Conservation (phyloP, 768 basidiomycete genomes). For the Serendipita vermifera region DNA sequence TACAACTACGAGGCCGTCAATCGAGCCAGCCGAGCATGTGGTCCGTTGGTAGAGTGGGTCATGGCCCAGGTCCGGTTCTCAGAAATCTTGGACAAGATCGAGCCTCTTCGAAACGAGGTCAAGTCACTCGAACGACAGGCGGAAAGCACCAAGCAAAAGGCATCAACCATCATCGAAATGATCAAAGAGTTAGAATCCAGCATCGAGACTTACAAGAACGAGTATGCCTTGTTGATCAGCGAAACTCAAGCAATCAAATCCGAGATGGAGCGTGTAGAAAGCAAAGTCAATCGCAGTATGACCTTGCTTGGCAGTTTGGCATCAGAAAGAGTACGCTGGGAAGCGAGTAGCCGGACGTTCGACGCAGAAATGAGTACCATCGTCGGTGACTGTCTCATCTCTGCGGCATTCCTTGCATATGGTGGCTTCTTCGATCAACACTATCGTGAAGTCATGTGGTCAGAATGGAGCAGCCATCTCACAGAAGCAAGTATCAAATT, state of each 20-base stretch:
- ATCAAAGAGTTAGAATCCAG: slow-evolving; percentile 86
- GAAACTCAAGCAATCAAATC: slow-evolving; percentile 93
- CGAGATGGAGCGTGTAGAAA: slow-evolving; percentile 96
- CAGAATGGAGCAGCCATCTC: slow-evolving; percentile 85
- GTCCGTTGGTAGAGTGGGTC: slow-evolving; percentile 96
- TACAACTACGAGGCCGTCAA: slow-evolving; percentile 95
- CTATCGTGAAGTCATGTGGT: slow-evolving; percentile 95
- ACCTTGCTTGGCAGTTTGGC: slow-evolving; percentile 86
- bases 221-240: slow-evolving; percentile 92
- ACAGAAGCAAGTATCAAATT: slow-evolving; percentile 80
- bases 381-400: slow-evolving; percentile 89
- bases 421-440: slow-evolving; percentile 98
- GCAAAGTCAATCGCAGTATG: slow-evolving; percentile 95
- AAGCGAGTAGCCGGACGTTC: slow-evolving; percentile 85
- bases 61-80: slow-evolving; percentile 95
- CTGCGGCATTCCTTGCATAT: slow-evolving; percentile 93
- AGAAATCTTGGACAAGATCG: slow-evolving; percentile 92
- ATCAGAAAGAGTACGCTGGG: slow-evolving; percentile 91
- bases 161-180: slow-evolving; percentile 76
- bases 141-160: slow-evolving; percentile 90
- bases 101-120: slow-evolving; percentile 91
- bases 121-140: slow-evolving; percentile 86
- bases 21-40: slow-evolving; percentile 91
- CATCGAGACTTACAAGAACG: slow-evolving; percentile 89
- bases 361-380: slow-evolving; percentile 98